Base-by-base conservation (phyloP, 768 basidiomycete species). In the Artomyces pyxidatus region DNA sequence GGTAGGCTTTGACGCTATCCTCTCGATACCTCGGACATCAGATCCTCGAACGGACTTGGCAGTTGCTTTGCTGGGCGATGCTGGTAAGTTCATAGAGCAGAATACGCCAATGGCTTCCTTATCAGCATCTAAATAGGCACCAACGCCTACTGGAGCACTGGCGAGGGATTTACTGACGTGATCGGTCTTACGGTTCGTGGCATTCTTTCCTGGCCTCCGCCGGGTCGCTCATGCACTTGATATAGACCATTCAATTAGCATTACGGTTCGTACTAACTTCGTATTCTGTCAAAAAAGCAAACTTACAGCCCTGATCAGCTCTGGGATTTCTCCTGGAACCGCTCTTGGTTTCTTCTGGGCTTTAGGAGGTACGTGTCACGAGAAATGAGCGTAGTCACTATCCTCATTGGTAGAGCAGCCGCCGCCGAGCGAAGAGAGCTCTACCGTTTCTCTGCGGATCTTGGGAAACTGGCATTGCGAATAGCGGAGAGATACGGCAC, bases 291-390 rank as follows among this genome's bases (percentile, higher is more conserved):
- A 39, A 32, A 4, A 41, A 12, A 3, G 22, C 11, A 14, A 28
- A 42, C 12, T 51, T 10, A 3, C 6, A 6, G 11, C 10, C 19
- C 43, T 29, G 7, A n/a, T 17, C 43, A 85, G 81, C 23, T 76
- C 73, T 47, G 85, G 84, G 5, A 81, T 88, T 71, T 74, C 80
- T 6, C 75, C 83, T 14, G 82, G 82, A 4, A 80, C 81, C 7
- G 77, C 81, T 0, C 63, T 83, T 16, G 85, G 85, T 6, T 83
- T 88, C 63, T 83, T 86, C 59, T 86, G 81, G 81, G 75, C 78
- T 12, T 65, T 83, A 6, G 78, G 76, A 61, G 80, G 82, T 81
- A 57, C 25, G 63, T 29, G 22, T 11, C 25, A 28, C 11, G 30
- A 37, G 19, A 6, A 23, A 23, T 23, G 35, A 14, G 23, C 19